phyloP scores from a whole-genome alignment of 371 early-diverging fungal genomes.

The Cladochytrium tenue region DNA sequence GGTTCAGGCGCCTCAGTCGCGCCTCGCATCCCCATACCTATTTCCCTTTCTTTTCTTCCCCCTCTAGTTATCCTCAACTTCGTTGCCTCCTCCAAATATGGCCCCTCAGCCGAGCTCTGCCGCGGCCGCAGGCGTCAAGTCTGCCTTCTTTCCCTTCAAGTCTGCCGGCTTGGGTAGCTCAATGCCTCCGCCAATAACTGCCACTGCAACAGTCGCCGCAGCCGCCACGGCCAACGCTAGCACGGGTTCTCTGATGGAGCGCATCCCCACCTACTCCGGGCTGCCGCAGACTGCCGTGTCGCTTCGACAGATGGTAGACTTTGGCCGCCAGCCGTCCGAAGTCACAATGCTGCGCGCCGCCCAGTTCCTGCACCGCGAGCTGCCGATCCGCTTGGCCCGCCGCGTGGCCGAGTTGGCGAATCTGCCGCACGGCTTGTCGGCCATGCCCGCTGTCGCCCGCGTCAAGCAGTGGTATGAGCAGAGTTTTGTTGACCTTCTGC shows the following conservation, averaged over 20 bases:
- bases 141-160: too few species aligned
- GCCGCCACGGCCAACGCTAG: not conserved
- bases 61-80: too few species aligned
- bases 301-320: conserved; percentile 89
- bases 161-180: too few species aligned
- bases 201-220: too few species aligned
- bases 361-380: conserved; percentile 90
- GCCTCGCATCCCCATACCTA: too few species aligned
- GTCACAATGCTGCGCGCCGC: conserved; percentile 84
- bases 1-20: too few species aligned
- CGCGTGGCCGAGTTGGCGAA: conserved; percentile 93
- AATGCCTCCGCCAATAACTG: too few species aligned
- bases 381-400: conserved; percentile 94
- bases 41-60: too few species aligned
- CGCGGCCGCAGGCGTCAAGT: too few species aligned
- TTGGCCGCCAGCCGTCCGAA: conserved; percentile 81
- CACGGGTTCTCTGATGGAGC: conserved; percentile 20
- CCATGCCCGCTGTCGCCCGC: conserved; percentile 86
- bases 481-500: conserved; percentile 81
- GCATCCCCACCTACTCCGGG: conserved; percentile 38
- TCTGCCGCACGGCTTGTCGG: conserved; percentile 79
- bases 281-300: conserved; percentile 91
- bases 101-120: too few species aligned
- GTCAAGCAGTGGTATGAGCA: conserved; percentile 96
- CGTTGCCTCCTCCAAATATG: too few species aligned